Evolutionary conservation across 495 filamentous ascomycete species (phyloP), one percentile per base, ranked within the genome.

Genomic region (Penicillium pulvis): DNA sequence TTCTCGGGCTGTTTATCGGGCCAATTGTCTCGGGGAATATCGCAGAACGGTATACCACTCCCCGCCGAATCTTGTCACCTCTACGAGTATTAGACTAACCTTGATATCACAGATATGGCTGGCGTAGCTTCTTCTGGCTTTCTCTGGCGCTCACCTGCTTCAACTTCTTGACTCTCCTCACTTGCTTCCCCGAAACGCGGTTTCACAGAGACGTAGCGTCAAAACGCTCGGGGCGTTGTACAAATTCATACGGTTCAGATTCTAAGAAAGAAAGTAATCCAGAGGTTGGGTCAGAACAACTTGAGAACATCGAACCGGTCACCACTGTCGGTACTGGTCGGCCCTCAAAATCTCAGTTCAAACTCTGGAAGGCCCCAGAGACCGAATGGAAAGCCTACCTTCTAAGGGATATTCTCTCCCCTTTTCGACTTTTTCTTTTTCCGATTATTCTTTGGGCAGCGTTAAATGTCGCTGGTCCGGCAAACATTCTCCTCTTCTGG

Each of bases 381-480:
- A 7, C 12, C 14, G 36, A 41, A 6, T 41, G 36, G 14, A 41
- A 41, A 41, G 4, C 2, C 4, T 41, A n/a, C 4, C 36, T 41
- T 41, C 36, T 41, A 2, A 3, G 36, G 6, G 36, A 41, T 41
- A 41, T n/a, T 11, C 4, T 79, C 63, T 71, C 77, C 19, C 81
- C 81, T 2, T 67, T 77, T 56, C 72, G 73, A 35, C 67, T 84
- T n/a, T 76, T 81, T 56, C 64, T 76, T 36, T 85, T 83, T 67
- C 83, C 83, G 0, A 79, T 86, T 51, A 80, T 85, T 58, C 75
- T 84, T 53, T 83, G 77, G 62, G 71, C 76, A 2, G 71, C 71
- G 12, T 73, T 84, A 48, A 70, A 79, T 50, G 75, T 80, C 35
- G 75, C 75, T 24, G 83, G 80, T 62, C 72, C 72, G 3, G 82